These are phyloP conservation scores for Fusarium sp. DNA, from an alignment of 2,329 filamentous ascomycete genomes.

Conservation along the genomic window DNA sequence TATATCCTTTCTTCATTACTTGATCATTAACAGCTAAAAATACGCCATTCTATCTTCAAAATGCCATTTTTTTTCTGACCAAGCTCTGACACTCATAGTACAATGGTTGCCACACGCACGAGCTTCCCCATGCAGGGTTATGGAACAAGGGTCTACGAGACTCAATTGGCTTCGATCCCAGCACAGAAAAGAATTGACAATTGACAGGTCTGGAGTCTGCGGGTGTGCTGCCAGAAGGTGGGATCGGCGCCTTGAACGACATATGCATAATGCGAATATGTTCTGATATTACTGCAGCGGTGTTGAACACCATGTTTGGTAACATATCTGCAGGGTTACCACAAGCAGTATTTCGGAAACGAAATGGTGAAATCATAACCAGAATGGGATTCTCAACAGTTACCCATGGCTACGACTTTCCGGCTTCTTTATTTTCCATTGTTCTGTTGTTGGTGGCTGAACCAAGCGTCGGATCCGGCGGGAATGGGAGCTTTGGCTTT, in stretches of 20 bases:
- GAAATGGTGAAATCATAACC: not conserved
- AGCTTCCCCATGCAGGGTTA: constrained; percentile 17
- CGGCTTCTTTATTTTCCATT: not conserved
- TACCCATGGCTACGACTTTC: constrained; percentile 13
- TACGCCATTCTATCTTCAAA: constrained; percentile 1
- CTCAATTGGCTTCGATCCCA: too few species aligned
- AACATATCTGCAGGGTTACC: constrained; percentile 5
- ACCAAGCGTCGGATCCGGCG: constrained; percentile 31
- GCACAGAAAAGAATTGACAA: constrained; percentile 1
- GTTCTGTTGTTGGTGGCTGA: constrained; percentile 28
- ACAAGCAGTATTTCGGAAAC: constrained; percentile 3
- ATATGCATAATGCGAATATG: not conserved
- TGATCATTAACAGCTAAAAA: not conserved
- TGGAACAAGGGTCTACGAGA: constrained; percentile 10
- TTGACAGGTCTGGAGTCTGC: not conserved
- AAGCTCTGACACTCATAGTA: not conserved
- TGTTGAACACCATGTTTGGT: constrained; percentile 12
- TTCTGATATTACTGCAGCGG: constrained; percentile 8
- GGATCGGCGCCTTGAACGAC: constrained; percentile 18
- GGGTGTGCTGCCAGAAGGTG: not conserved
- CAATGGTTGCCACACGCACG: not conserved
- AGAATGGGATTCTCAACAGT: constrained; percentile 17
- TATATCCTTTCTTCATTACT: not conserved
- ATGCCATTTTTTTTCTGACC: not conserved
- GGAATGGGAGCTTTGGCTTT: constrained; percentile 14